A percentile compares a stretch with the other conserved stretches of the same genome.
Evolutionary conservation across 148 eudicot genomes (phyloP).

Genomic region (Limonium bicolor): DNA sequence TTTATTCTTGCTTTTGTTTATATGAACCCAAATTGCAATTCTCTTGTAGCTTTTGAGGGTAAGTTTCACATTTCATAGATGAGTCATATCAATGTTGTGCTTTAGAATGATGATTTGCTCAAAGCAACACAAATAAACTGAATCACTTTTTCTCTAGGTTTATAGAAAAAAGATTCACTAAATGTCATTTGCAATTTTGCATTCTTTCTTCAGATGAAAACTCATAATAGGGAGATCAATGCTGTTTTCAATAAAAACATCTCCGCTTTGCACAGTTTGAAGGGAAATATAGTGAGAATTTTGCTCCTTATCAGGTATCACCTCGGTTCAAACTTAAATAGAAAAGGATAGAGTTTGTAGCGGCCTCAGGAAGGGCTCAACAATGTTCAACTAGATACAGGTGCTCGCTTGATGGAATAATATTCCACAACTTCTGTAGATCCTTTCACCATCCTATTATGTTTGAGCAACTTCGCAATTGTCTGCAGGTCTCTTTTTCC

Average conservation of each 20-base stretch:
- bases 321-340: constrained; percentile 27
- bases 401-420: no score
- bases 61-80: neutral
- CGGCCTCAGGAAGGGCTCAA: constrained; percentile 37
- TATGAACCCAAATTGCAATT: neutral
- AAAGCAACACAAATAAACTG: neutral
- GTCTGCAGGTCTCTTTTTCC: no score
- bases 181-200: no score
- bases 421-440: no score
- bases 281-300: constrained; percentile 39
- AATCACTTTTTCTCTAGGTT: neutral
- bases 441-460: no score
- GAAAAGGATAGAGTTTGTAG: constrained; percentile 39
- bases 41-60: neutral
- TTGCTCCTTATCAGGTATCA: constrained; percentile 64
- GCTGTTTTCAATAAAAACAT: constrained; percentile 47
- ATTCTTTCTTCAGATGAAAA: constrained; percentile 47
- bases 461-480: no score
- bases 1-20: neutral
- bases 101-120: neutral
- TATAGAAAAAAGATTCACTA: no score
- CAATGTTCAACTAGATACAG: constrained; percentile 31
- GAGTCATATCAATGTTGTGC: neutral
- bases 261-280: constrained; percentile 85
- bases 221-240: constrained; percentile 34